Base-by-base conservation (phyloP, 805 yeast genomes). In the Schizosaccharomyces cryophilus region DNA sequence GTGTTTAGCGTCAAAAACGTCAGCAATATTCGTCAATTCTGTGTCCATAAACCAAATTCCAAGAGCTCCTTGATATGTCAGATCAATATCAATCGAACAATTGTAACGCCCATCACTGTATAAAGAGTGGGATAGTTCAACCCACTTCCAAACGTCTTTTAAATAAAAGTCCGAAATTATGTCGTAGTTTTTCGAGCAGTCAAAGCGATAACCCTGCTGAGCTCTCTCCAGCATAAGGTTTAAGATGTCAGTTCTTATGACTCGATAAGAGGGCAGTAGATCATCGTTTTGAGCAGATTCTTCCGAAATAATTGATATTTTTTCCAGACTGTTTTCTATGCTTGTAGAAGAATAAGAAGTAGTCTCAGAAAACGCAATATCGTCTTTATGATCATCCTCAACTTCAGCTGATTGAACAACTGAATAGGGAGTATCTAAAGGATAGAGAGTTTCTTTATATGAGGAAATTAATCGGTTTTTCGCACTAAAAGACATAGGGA, bases 141-240 rank as follows among this genome's bases (percentile, higher is more conserved):
- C 72, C 97, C 97, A 90, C 67, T 84, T 82, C 97, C 97, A 90
- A 0, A 95, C 84, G 66, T 86, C 83, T 63, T 84, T 74, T 60
- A 84, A 72, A 64, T 80, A 84, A 21, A 26, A 21, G 21, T 56
- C 60, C 11, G 30, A 26, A 21, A 40, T 47, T 2, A 56, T n/a
- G 7, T 26, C 60, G 3, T 38, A 19, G 19, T 56, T 56, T 29
- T 38, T 24, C 7, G 21, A n/a, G 19, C 45, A 56, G n/a, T 56
- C 47, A 30, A 56, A 56, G 9, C 21, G 29, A 26, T 56, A 56
- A 19, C 42, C 42, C 42, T 21, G n/a, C 9, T 29, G 42, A 1
- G 26, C 47, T 15, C 47, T n/a, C 17, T 56, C 29, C 21, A 29
- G 30, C 21, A 56, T 56, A 15, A 40, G 7, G 11, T 3, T 26